phyloP scores from a whole-genome alignment of 495 filamentous ascomycete species.

The Penicillium robsamsonii region DNA sequence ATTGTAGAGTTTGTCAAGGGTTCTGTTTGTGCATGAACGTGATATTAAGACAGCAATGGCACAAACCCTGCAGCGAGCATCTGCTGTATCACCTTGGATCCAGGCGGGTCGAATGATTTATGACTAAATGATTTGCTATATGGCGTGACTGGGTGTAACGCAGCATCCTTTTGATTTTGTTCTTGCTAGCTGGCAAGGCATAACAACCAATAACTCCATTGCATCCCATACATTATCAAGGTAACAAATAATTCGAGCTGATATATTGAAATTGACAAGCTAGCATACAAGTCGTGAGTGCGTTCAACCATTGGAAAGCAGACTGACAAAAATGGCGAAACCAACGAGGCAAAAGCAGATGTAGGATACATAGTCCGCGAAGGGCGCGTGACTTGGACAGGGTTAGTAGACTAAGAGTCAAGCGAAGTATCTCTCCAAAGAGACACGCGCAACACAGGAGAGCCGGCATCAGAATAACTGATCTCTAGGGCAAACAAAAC shows the following conservation, averaged over 20 bases:
- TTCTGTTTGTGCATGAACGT: background rate
- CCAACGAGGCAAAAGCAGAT: slow-evolving; percentile 12
- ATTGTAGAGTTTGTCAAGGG: background rate
- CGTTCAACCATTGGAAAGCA: slow-evolving; percentile 18
- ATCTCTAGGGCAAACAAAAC: background rate
- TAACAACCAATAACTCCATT: background rate
- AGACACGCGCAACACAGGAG: background rate
- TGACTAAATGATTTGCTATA: background rate
- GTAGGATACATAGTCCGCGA: slow-evolving; percentile 5
- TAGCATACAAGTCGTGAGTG: slow-evolving; percentile 28
- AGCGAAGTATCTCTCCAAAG: background rate
- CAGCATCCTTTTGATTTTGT: background rate
- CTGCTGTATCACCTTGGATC: background rate
- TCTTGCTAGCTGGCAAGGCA: background rate
- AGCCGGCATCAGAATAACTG: background rate
- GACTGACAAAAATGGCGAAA: slow-evolving; percentile 8
- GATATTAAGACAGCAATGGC: background rate
- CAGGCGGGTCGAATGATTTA: background rate
- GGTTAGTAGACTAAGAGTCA: background rate
- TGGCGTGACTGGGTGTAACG: background rate
- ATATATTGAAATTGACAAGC: slow-evolving; percentile 15
- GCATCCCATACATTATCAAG: background rate
- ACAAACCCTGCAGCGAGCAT: background rate
- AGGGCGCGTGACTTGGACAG: slow-evolving; percentile 6
- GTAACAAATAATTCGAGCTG: slow-evolving; percentile 1